Evolutionary conservation across 371 early-diverging fungal species (phyloP).

Genomic region (Syncephalis plumigaleata): DNA sequence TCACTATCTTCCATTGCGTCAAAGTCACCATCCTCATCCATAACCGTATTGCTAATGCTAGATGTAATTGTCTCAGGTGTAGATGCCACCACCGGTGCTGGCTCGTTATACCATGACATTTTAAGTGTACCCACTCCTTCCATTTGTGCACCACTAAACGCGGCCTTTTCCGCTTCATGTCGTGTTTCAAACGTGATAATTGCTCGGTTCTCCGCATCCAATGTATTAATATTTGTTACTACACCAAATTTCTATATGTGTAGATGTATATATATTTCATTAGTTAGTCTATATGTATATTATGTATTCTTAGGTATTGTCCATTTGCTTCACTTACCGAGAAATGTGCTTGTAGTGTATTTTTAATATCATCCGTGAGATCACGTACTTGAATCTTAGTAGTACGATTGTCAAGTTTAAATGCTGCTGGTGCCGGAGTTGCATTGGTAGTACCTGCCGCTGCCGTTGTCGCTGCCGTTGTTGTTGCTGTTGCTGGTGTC

Average conservation of each 20-base stretch:
- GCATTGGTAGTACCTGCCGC: too few species aligned
- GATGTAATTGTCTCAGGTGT: background rate
- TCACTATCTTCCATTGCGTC: constrained; percentile 6
- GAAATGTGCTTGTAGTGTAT: constrained; percentile 32
- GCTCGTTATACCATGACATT: constrained; percentile 17
- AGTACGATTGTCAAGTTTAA: constrained; percentile 46
- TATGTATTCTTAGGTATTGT: constrained; percentile 8
- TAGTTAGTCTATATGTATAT: constrained; percentile 15
- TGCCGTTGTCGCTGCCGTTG: background rate
- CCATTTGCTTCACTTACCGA: constrained; percentile 26
- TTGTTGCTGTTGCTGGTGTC: constrained; percentile 2
- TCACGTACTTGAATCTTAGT: constrained; percentile 37
- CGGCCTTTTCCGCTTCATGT: constrained; percentile 21
- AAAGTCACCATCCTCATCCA: background rate
- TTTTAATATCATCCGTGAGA: constrained; percentile 19
- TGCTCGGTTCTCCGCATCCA: background rate
- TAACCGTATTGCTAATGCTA: background rate
- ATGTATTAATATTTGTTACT: constrained; percentile 23
- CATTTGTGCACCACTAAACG: constrained; percentile 15
- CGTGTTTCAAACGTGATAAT: constrained; percentile 15
- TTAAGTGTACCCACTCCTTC: constrained; percentile 12
- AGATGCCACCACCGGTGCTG: constrained; percentile 1
- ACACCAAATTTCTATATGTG: constrained; percentile 22
- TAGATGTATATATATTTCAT: too few species aligned
- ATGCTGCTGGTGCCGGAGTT: constrained; percentile 13